phyloP scores from a whole-genome alignment of 2,329 filamentous ascomycete genomes.

The Fusarium nisikadoi region DNA sequence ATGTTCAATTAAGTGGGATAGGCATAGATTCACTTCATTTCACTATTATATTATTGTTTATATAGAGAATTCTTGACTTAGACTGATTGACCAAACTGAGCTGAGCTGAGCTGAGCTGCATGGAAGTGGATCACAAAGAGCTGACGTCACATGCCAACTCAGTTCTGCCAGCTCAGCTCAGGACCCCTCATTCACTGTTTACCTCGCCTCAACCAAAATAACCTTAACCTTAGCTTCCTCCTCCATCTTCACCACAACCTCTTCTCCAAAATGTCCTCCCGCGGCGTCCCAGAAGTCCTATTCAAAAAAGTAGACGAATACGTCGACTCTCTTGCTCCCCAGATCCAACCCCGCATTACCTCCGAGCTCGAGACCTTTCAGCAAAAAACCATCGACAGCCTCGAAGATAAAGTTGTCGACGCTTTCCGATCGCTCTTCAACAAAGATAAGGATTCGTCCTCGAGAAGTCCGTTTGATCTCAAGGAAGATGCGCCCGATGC shows the following conservation, averaged over 20 bases:
- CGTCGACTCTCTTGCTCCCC: conserved; percentile 58
- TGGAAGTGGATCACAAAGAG: conserved; percentile 4
- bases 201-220: not conserved
- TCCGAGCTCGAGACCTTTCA: conserved; percentile 57
- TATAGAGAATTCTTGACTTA: not conserved
- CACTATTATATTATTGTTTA: not conserved
- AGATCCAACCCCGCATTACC: conserved; percentile 59
- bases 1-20: not conserved
- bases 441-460: conserved; percentile 43
- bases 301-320: conserved; percentile 59
- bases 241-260: not conserved
- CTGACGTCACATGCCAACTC: conserved; percentile 31
- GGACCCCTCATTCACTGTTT: not conserved
- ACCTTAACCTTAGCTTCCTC: conserved; percentile 5
- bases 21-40: not conserved
- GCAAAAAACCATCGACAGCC: conserved; percentile 56
- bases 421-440: conserved; percentile 58
- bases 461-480: conserved; percentile 44
- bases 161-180: conserved; percentile 15
- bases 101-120: not conserved
- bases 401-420: conserved; percentile 57
- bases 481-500: conserved; percentile 52
- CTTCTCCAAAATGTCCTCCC: conserved; percentile 47
- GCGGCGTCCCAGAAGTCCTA: conserved; percentile 55
- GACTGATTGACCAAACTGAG: not conserved